Evolutionary conservation across 1,139 yeast genomes (phyloP).

Genomic region (Kurtzmaniella quercitrusa): DNA sequence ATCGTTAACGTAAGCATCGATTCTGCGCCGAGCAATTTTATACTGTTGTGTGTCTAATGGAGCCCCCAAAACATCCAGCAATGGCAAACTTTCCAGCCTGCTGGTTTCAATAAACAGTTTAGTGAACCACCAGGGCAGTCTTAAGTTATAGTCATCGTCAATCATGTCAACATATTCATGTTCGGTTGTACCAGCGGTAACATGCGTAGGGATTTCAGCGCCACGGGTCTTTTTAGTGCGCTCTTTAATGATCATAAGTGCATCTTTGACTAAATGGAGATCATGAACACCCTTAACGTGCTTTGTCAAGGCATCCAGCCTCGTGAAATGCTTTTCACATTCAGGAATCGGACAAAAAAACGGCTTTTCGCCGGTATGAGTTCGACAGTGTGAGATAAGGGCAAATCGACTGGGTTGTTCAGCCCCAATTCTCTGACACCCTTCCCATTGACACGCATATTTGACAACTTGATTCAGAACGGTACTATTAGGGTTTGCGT

Average conservation of each 20-base stretch:
- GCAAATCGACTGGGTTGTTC: conserved; percentile 59
- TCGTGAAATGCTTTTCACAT: conserved; percentile 57
- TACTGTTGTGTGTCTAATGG: conserved; percentile 35
- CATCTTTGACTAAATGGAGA: conserved; percentile 36
- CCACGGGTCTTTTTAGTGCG: conserved; percentile 18
- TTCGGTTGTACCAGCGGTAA: conserved; percentile 18
- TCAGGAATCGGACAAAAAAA: conserved; percentile 68
- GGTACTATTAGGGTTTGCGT: conserved; percentile 12
- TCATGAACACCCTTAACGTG: conserved; percentile 65
- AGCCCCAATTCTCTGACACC: conserved; percentile 51
- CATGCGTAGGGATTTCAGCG: conserved; percentile 13
- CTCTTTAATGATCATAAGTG: conserved; percentile 24
- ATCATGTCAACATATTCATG: conserved; percentile 25
- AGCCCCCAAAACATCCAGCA: conserved; percentile 16
- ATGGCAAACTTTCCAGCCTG: not conserved
- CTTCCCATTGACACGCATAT: conserved; percentile 61
- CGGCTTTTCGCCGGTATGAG: conserved; percentile 67
- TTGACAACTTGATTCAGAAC: conserved; percentile 20
- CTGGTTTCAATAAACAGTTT: conserved; percentile 22
- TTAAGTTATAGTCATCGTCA: conserved; percentile 31
- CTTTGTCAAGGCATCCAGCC: conserved; percentile 60
- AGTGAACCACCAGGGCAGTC: conserved; percentile 45
- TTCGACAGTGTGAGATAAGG: conserved; percentile 56
- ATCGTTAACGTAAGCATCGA: conserved; percentile 1
- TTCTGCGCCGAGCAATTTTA: conserved; percentile 23